A percentile compares a stretch with the other conserved stretches of the same genome.
Evolutionary conservation across 73 alveolate genomes (phyloP).

Genomic region (Breviolum minutum): DNA sequence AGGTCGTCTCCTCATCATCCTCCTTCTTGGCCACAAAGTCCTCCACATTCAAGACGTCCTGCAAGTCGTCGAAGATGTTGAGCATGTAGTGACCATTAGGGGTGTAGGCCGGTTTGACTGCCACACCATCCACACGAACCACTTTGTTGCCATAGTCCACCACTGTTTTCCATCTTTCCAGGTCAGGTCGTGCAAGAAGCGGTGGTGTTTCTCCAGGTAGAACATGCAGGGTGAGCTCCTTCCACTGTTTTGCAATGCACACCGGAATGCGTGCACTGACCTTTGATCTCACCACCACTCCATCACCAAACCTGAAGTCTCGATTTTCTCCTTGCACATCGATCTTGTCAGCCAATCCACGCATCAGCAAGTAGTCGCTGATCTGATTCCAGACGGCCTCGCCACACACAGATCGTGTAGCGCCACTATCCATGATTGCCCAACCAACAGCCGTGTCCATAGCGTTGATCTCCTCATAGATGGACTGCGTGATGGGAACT

Average conservation of each 20-base stretch:
- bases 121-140: not conserved
- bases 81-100: slow-evolving; percentile 28
- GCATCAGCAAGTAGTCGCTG: not conserved
- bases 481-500: too few species aligned
- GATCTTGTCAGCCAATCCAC: not conserved
- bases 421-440: slow-evolving; percentile 32
- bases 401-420: not conserved
- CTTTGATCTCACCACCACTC: not conserved
- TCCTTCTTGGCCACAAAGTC: not conserved
- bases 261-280: not conserved
- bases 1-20: not conserved
- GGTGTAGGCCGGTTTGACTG: not conserved
- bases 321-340: not conserved
- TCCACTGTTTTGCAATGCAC: not conserved
- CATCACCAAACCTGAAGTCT: not conserved
- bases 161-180: not conserved
- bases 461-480: too few species aligned
- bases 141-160: not conserved
- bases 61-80: not conserved
- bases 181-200: slow-evolving; percentile 24
- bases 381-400: not conserved
- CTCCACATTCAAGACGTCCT: not conserved
- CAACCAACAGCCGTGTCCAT: not conserved
- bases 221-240: not conserved
- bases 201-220: slow-evolving; percentile 13